Evolutionary conservation across 1,284 basidiomycete genomes (phyloP).

Genomic region (Sporisorium graminicola): DNA sequence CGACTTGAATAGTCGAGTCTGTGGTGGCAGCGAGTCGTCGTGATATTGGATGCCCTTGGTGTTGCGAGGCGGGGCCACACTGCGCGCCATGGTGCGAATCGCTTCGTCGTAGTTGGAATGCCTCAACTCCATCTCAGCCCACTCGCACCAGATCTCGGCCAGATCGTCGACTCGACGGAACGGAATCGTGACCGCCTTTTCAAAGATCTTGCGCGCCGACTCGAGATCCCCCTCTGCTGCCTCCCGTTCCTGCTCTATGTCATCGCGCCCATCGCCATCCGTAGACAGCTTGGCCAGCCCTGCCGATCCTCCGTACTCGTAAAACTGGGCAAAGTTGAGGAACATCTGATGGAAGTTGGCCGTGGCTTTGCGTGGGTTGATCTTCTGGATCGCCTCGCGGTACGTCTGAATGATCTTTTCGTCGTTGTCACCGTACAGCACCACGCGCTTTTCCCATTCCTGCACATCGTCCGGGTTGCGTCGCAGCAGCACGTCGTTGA

Average conservation of each 20-base stretch:
- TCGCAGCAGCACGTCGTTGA: conserved; percentile 93
- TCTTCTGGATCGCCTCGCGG: conserved; percentile 86
- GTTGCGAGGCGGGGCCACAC: conserved; percentile 83
- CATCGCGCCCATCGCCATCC: conserved; percentile 73
- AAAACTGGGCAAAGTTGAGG: conserved; percentile 96
- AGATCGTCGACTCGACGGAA: conserved; percentile 97
- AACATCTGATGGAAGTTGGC: conserved; percentile 91
- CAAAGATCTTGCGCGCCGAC: conserved; percentile 89
- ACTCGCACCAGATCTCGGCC: conserved; percentile 98
- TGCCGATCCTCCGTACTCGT: conserved; percentile 86
- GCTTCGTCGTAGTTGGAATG: conserved; percentile 97
- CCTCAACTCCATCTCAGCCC: conserved; percentile 97
- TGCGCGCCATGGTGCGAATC: conserved; percentile 94
- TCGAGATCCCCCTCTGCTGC: conserved; percentile 82
- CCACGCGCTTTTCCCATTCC: conserved; percentile 99
- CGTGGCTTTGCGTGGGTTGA: conserved; percentile 89
- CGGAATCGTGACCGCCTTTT: conserved; percentile 89
- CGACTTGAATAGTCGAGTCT: conserved; percentile 94
- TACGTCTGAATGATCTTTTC: conserved; percentile 95
- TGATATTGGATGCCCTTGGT: conserved; percentile 88
- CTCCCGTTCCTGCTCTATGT: conserved; percentile 71
- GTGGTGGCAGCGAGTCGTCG: conserved; percentile 90
- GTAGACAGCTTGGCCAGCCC: conserved; percentile 71
- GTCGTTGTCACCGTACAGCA: conserved; percentile 90
- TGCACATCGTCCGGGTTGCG: conserved; percentile 98